A percentile compares a stretch with the other conserved stretches of the same genome.
Conservation (phyloP, 805 yeast species). For the Yarrowia keelungensis region DNA sequence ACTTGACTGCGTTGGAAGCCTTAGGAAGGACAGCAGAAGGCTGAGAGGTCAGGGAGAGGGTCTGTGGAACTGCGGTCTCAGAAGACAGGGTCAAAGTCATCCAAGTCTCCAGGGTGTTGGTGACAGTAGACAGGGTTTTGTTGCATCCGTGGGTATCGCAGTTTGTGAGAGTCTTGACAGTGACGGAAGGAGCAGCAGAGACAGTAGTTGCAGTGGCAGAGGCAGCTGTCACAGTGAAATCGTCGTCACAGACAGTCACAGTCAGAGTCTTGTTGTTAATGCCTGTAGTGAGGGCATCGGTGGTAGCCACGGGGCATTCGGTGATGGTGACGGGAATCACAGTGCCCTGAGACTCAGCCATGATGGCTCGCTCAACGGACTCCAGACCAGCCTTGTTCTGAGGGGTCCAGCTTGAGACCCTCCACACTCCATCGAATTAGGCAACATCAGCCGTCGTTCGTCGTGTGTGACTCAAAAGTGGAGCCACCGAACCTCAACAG, state of each 20-base stretch:
- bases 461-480: too few relatives aligned
- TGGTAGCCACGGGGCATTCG: conserved; percentile 30
- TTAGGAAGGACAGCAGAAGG: conserved; percentile 2
- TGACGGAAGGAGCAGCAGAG: background rate
- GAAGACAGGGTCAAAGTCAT: background rate
- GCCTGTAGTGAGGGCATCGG: conserved; percentile 14
- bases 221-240: background rate
- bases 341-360: conserved; percentile 53
- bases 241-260: conserved; percentile 12
- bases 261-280: conserved; percentile 23
- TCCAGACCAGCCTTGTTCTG: conserved; percentile 86
- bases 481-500: background rate
- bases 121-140: conserved; percentile 1
- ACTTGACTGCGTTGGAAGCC: background rate
- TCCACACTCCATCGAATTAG: conserved; percentile 48
- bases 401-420: conserved; percentile 82
- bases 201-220: too few relatives aligned
- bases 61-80: background rate
- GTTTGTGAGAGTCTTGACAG: conserved; percentile 13
- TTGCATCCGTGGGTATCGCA: conserved; percentile 1
- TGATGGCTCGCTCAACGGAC: conserved; percentile 68
- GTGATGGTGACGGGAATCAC: conserved; percentile 29
- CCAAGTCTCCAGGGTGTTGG: background rate
- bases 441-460: too few relatives aligned
- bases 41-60: background rate